Evolutionary conservation across 1,284 basidiomycete genomes (phyloP).

Genomic region (Ustilago loliicola): DNA sequence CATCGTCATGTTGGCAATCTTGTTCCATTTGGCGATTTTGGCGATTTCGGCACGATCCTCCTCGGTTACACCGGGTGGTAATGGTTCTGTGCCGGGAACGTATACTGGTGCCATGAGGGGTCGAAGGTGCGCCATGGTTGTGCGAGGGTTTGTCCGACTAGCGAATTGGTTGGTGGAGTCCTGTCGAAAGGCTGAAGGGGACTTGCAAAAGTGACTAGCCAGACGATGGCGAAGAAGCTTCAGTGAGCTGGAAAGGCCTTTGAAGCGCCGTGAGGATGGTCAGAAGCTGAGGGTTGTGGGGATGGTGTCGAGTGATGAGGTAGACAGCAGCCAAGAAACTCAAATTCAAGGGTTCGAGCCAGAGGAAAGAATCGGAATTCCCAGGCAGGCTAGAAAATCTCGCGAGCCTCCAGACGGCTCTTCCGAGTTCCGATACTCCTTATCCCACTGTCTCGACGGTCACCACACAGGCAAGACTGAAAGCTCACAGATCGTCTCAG

Average conservation of each 20-base stretch:
- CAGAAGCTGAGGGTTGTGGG: background rate
- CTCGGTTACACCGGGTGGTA: conserved; percentile 84
- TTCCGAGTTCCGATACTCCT: conserved; percentile 11
- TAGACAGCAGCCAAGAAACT: background rate
- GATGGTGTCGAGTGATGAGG: background rate
- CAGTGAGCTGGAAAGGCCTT: too few species aligned
- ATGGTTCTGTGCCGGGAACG: conserved; percentile 72
- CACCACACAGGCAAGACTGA: too few species aligned
- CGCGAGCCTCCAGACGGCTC: too few species aligned
- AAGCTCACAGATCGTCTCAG: too few species aligned
- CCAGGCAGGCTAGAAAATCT: background rate
- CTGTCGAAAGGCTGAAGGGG: background rate
- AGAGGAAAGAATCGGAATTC: conserved; percentile 17
- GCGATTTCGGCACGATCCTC: conserved; percentile 80
- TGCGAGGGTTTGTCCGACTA: background rate
- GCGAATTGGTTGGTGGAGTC: background rate
- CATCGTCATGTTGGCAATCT: conserved; percentile 79
- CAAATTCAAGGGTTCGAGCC: conserved; percentile 6
- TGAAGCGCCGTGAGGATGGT: background rate
- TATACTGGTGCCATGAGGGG: conserved; percentile 63
- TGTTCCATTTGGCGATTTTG: conserved; percentile 82
- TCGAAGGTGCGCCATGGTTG: conserved; percentile 31
- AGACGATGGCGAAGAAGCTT: too few species aligned
- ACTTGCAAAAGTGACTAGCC: background rate
- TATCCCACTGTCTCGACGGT: background rate